These are phyloP conservation scores for Sporothrix inflata DNA, from an alignment of 2,329 filamentous ascomycete species.

Conservation along the genomic window DNA sequence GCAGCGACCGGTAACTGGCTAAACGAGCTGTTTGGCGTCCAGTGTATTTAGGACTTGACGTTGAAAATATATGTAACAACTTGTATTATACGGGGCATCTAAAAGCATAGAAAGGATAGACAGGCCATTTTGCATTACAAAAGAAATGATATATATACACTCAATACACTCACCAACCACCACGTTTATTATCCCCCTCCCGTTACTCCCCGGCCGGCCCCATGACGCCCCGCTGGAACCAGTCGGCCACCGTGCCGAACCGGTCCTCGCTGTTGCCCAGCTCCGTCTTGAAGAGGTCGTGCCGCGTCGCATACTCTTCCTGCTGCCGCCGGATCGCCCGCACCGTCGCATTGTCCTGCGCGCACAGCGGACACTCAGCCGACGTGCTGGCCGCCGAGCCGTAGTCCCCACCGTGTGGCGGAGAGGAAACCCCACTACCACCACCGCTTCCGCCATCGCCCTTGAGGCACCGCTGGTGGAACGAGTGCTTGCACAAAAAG, in stretches of 20 bases:
- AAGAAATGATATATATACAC: background rate
- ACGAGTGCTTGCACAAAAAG: slow-evolving; percentile 95
- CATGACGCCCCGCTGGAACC: slow-evolving; percentile 95
- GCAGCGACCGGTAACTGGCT: slow-evolving; percentile 38
- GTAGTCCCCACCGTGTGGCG: background rate
- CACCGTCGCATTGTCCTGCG: slow-evolving; percentile 82
- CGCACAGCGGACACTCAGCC: slow-evolving; percentile 83
- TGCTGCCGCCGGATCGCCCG: slow-evolving; percentile 84
- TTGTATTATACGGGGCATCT: slow-evolving; percentile 4
- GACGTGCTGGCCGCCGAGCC: background rate
- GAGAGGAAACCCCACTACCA: slow-evolving; percentile 50
- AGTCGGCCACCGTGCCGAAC: slow-evolving; percentile 90
- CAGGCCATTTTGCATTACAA: slow-evolving; percentile 10
- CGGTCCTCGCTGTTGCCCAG: slow-evolving; percentile 76
- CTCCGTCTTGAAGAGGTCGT: slow-evolving; percentile 86
- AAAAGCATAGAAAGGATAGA: slow-evolving; percentile 15
- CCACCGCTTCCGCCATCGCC: slow-evolving; percentile 41
- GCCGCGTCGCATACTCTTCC: slow-evolving; percentile 80
- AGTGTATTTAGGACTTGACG: background rate
- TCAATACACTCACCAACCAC: background rate
- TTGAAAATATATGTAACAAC: background rate
- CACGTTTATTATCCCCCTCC: background rate
- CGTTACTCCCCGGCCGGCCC: slow-evolving; percentile 44
- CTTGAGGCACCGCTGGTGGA: slow-evolving; percentile 85
- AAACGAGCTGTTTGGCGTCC: slow-evolving; percentile 40